Conservation (phyloP, 257 asterid species). For the Lavandula angustifolia region DNA sequence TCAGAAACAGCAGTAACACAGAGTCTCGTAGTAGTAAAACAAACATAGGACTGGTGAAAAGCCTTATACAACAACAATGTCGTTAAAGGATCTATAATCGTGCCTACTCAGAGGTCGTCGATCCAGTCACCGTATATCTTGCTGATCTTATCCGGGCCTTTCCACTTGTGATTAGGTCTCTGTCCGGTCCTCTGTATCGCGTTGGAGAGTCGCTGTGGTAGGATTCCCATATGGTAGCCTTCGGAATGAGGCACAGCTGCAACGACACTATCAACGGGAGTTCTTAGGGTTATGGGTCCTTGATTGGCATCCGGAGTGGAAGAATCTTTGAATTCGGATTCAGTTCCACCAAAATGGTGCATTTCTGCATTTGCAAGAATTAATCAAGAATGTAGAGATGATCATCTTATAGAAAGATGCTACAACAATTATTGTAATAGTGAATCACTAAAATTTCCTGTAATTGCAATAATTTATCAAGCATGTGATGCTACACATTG, state of each 20-base stretch:
- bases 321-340: slow-evolving; percentile 52
- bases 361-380: slow-evolving; percentile 39
- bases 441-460: slow-evolving; percentile 42
- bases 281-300: slow-evolving; percentile 35
- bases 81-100: neutral
- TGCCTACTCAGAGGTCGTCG: slow-evolving; percentile 44
- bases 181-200: slow-evolving; percentile 38
- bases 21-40: too few species aligned
- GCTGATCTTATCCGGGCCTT: slow-evolving; percentile 80
- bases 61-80: neutral
- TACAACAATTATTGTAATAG: neutral
- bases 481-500: slow-evolving; percentile 2
- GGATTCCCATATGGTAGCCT: slow-evolving; percentile 47
- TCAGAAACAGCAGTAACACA: too few species aligned
- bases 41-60: too few species aligned
- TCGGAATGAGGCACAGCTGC: slow-evolving; percentile 38
- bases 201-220: slow-evolving; percentile 56
- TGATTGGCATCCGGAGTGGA: slow-evolving; percentile 48
- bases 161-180: slow-evolving; percentile 47
- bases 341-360: slow-evolving; percentile 44
- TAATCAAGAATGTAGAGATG: slow-evolving; percentile 31
- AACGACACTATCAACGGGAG: slow-evolving; percentile 34
- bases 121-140: slow-evolving; percentile 68
- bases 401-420: slow-evolving; percentile 37
- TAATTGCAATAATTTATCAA: slow-evolving; percentile 29